These are phyloP conservation scores for Immersiella caudata DNA, from an alignment of 495 filamentous ascomycete species.

Conservation along the genomic window DNA sequence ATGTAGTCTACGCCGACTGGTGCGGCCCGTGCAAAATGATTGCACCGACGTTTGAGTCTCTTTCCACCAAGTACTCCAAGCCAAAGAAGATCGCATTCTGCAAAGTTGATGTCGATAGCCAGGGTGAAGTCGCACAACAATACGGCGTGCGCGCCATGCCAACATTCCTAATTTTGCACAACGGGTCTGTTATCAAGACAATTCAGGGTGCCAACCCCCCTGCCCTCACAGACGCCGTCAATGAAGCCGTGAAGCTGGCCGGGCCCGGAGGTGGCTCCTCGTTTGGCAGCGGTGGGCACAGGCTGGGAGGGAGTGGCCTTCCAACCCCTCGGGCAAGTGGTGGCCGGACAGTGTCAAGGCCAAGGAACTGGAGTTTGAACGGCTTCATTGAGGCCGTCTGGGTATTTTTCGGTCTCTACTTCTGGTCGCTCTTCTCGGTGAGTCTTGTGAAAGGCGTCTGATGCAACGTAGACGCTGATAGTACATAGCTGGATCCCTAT, in stretches of 20 bases:
- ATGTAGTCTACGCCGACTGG: slow-evolving; percentile 65
- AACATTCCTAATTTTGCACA: slow-evolving; percentile 87
- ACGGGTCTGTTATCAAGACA: slow-evolving; percentile 67
- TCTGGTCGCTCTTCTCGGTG: slow-evolving; percentile 60
- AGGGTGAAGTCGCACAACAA: slow-evolving; percentile 55
- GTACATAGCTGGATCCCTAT: slow-evolving; percentile 64
- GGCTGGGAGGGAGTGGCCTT: slow-evolving; percentile 35
- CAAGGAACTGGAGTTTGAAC: slow-evolving; percentile 45
- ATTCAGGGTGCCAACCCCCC: slow-evolving; percentile 78
- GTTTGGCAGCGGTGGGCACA: slow-evolving; percentile 44
- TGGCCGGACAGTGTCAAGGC: slow-evolving; percentile 33
- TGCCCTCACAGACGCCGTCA: slow-evolving; percentile 73
- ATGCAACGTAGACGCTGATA: slow-evolving; percentile 20
- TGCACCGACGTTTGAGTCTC: slow-evolving; percentile 63
- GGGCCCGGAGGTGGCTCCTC: slow-evolving; percentile 48
- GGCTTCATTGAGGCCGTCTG: slow-evolving; percentile 51
- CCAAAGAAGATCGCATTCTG: slow-evolving; percentile 59
- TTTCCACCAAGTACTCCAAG: slow-evolving; percentile 57
- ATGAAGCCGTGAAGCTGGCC: slow-evolving; percentile 67
- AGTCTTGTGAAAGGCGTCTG: not conserved
- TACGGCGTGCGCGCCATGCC: slow-evolving; percentile 70
- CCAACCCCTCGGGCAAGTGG: slow-evolving; percentile 23
- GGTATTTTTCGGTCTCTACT: slow-evolving; percentile 63
- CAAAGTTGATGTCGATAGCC: slow-evolving; percentile 65
- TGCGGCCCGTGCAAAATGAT: slow-evolving; percentile 74